Evolutionary conservation across 331 rosid species (phyloP).

Genomic region (Arachis monticola): DNA sequence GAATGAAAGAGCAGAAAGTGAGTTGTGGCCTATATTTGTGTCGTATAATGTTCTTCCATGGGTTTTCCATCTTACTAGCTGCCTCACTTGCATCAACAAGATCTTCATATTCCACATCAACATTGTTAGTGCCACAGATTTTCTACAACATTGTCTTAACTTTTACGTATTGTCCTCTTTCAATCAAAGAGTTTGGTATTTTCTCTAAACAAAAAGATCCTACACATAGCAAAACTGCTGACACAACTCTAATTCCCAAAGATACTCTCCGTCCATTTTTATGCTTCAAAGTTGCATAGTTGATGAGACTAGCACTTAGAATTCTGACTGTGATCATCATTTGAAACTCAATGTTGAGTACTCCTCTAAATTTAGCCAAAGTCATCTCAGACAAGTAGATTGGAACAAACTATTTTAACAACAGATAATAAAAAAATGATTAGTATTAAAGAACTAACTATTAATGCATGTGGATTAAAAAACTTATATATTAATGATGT

Average conservation of each 20-base stretch:
- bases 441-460: too few species aligned
- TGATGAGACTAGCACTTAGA: constrained; percentile 28
- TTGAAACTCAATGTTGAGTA: constrained; percentile 38
- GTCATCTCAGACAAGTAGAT: constrained; percentile 44
- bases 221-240: constrained; percentile 7
- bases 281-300: constrained; percentile 19
- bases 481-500: too few species aligned
- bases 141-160: constrained; percentile 28
- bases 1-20: constrained; percentile 15
- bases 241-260: constrained; percentile 27
- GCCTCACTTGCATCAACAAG: constrained; percentile 42
- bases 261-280: constrained; percentile 30
- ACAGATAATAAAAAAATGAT: too few species aligned
- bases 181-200: constrained; percentile 42
- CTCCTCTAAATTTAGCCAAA: constrained; percentile 36
- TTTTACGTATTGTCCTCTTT: constrained; percentile 20
- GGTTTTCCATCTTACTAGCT: constrained; percentile 18
- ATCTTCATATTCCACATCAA: constrained; percentile 40
- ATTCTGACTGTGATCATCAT: constrained; percentile 42
- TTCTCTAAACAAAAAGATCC: constrained; percentile 23
- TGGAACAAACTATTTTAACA: constrained; percentile 32
- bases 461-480: too few species aligned
- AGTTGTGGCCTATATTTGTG: constrained; percentile 36
- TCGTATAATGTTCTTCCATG: constrained; percentile 31
- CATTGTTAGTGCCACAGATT: constrained; percentile 21